phyloP scores from a whole-genome alignment of 2,329 filamentous ascomycete species.

The Trichophaea hybrida region DNA sequence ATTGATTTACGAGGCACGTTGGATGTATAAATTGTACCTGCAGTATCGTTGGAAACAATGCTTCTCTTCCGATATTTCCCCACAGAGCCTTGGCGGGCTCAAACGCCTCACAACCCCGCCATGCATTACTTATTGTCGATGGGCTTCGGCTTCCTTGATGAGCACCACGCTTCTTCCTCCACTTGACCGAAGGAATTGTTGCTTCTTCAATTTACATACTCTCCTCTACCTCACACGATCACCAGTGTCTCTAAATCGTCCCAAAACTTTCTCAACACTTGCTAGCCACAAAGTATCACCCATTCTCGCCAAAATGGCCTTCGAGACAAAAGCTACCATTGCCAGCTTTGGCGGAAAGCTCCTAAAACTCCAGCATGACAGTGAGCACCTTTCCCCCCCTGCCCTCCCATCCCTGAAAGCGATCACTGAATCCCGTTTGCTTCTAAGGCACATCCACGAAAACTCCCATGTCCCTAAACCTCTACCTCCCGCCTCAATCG shows the following conservation, averaged over 20 bases:
- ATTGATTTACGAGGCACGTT: too few species aligned
- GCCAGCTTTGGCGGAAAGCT: conserved; percentile 86
- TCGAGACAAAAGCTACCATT: conserved; percentile 81
- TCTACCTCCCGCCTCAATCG: conserved; percentile 55
- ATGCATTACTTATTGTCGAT: not conserved
- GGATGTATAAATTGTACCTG: too few species aligned
- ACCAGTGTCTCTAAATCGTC: not conserved
- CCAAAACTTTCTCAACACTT: not conserved
- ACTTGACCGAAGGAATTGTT: not conserved
- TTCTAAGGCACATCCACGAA: conserved; percentile 45
- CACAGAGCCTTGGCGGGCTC: not conserved
- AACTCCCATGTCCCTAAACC: conserved; percentile 83
- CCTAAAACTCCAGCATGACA: conserved; percentile 75
- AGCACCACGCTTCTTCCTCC: too few species aligned
- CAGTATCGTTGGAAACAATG: not conserved
- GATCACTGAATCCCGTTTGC: not conserved
- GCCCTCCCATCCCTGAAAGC: not conserved
- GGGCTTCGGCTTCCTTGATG: too few species aligned
- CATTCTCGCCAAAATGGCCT: conserved; percentile 47
- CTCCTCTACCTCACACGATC: not conserved
- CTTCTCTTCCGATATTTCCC: not conserved
- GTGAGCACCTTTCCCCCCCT: conserved; percentile 1
- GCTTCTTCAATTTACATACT: not conserved
- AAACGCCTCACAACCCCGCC: not conserved
- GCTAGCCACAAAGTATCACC: not conserved